A percentile compares a stretch with the other conserved stretches of the same genome.
Evolutionary conservation across 2,329 filamentous ascomycete species (phyloP).

Genomic region (Nigrospora osmanthi): DNA sequence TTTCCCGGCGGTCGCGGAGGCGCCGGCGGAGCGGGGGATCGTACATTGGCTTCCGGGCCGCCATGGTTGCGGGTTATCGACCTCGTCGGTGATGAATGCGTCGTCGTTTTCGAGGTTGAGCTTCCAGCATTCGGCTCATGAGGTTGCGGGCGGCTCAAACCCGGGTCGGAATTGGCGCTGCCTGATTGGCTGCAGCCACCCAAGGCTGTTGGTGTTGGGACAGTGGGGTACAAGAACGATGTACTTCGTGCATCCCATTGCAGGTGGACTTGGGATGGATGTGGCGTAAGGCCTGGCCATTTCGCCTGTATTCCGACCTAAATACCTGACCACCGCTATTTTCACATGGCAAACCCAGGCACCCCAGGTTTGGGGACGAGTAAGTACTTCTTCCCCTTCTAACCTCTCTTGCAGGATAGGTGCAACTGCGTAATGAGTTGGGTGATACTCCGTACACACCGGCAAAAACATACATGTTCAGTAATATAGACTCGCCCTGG

Average conservation of each 20-base stretch:
- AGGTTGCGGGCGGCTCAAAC: conserved; percentile 6
- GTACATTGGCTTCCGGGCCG: conserved; percentile 52
- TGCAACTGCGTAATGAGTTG: too few relatives aligned
- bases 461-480: too few relatives aligned
- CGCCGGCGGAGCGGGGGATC: conserved; percentile 9
- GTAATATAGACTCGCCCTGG: too few relatives aligned
- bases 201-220: conserved; percentile 6
- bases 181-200: conserved; percentile 24
- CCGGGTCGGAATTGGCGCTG: conserved; percentile 20
- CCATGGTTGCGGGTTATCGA: conserved; percentile 38
- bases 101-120: neutral
- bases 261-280: neutral
- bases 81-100: conserved; percentile 3
- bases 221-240: neutral
- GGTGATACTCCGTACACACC: too few relatives aligned
- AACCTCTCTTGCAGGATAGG: too few relatives aligned
- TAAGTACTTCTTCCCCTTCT: too few relatives aligned
- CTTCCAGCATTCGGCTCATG: neutral
- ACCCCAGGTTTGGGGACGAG: too few relatives aligned
- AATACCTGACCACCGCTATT: too few relatives aligned
- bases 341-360: too few relatives aligned
- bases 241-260: neutral
- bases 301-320: too few relatives aligned
- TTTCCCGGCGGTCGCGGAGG: neutral
- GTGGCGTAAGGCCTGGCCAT: too few relatives aligned